Percentiles rank a stretch among this genome's conserved stretches.
phyloP scores from a whole-genome alignment of 2,329 filamentous ascomycete genomes.

The Sarocladium strictum region DNA sequence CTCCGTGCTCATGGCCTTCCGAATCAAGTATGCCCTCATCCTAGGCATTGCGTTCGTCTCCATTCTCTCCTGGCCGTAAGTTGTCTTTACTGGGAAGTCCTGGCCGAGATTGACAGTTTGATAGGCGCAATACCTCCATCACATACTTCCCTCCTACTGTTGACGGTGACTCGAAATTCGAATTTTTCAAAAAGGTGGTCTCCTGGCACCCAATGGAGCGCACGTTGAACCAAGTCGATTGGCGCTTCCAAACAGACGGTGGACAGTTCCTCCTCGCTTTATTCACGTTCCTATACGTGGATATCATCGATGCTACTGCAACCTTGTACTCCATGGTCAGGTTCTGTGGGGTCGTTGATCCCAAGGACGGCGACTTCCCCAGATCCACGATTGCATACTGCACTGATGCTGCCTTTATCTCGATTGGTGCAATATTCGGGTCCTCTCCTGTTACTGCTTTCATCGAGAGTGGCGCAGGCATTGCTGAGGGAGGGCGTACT shows the following conservation, averaged over 20 bases:
- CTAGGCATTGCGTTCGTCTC: conserved; percentile 67
- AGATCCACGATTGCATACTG: conserved; percentile 76
- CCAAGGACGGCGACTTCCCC: conserved; percentile 73
- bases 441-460: conserved; percentile 68
- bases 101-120: not conserved
- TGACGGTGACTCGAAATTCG: conserved; percentile 58
- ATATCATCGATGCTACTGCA: conserved; percentile 72
- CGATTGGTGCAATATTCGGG: conserved; percentile 63
- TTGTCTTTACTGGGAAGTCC: conserved; percentile 14
- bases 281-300: conserved; percentile 74
- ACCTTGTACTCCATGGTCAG: conserved; percentile 79
- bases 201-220: conserved; percentile 64
- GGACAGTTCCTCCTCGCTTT: conserved; percentile 64
- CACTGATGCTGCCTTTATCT: conserved; percentile 65
- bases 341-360: conserved; percentile 60
- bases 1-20: conserved; percentile 73
- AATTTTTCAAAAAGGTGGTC: conserved; percentile 69
- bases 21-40: conserved; percentile 69
- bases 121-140: conserved; percentile 57
- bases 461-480: conserved; percentile 70
- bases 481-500: conserved; percentile 68
- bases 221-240: conserved; percentile 59
- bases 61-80: conserved; percentile 68
- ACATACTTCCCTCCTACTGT: conserved; percentile 66
- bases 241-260: conserved; percentile 50